Base-by-base conservation (phyloP, 1,139 yeast genomes). In the Blastobotrys capitulatus region DNA sequence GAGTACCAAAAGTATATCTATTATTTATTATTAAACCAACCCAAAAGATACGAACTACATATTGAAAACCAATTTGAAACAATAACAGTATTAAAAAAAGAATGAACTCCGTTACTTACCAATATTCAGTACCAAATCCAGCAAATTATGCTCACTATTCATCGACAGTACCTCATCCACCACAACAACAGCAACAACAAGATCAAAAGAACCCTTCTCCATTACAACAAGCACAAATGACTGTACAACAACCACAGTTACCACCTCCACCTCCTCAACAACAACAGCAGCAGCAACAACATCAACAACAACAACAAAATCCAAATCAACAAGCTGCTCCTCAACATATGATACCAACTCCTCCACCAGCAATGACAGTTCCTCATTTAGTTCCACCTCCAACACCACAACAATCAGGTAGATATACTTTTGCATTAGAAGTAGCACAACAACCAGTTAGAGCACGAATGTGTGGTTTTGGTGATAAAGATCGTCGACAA, bases 401-500 rank as follows among this genome's bases (percentile, higher is more conserved):
- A 15, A 15, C 44, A 7, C 42, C 40, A 13, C 42, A 40, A 15
- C 16, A 18, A 16, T 22, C 27, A 15, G 48, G 48, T 16, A 32
- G 49, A 5, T 44, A 43, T 35, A 34, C 53, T 15, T 59, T 54
- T 44, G 46, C 54, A 15, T 60, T 72, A 7, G 64, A 66, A 12
- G 69, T 72, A 16, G 67, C 60, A 26, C 76, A 72, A 50, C 73
- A 72, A 48, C 76, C 76, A 2, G 64, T 70, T 16, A 59, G 76
- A 41, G 75, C 76, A 0, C 67, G 76, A 31, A 72, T 72, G 76
- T 72, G 76, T 54, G 76, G 76, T 2, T 64, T 72, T 42, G 75
- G 75, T 18, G 76, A 72, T 51, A 72, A 72, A 56, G 76, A 72
- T 52, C 64, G 76, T 38, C 60, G 76, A 31, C 74, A 71, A 44